phyloP scores from a whole-genome alignment of 495 filamentous ascomycete species.

The Xylaria grammica region DNA sequence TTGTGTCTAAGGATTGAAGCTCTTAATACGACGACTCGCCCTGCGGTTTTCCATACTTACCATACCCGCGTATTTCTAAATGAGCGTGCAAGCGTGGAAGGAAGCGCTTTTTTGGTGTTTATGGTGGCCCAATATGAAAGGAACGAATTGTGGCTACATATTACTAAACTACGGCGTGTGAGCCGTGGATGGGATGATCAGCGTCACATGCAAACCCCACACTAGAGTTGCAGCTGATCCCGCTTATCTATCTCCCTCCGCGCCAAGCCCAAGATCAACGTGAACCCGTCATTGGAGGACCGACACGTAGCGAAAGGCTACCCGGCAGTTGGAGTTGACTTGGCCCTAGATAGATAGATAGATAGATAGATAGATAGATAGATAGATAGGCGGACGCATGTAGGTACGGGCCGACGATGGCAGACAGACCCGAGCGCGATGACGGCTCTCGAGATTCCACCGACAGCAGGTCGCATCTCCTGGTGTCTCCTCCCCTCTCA shows the following conservation, averaged over 20 bases:
- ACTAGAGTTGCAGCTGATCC: constrained; percentile 4
- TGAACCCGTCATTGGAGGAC: neutral
- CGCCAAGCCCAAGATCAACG: neutral
- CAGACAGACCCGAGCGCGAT: neutral
- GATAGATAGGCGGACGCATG: neutral
- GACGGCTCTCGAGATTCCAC: neutral
- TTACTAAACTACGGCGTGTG: too few relatives aligned
- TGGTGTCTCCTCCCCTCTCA: neutral
- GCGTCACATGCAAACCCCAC: constrained; percentile 14
- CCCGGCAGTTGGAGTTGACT: neutral
- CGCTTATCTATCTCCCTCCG: neutral
- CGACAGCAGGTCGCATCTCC: neutral
- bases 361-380: neutral
- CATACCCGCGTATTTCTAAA: too few relatives aligned
- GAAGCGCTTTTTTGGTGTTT: too few relatives aligned
- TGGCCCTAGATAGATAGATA: neutral
- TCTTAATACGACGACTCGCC: too few relatives aligned
- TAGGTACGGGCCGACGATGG: neutral
- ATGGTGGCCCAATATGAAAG: too few relatives aligned
- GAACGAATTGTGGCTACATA: too few relatives aligned
- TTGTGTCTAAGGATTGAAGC: neutral
- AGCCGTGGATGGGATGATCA: too few relatives aligned
- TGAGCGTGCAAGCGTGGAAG: too few relatives aligned
- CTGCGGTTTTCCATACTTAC: too few relatives aligned
- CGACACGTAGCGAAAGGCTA: neutral